phyloP scores from a whole-genome alignment of 371 early-diverging fungal genomes.

The Apophysomyces sp. region DNA sequence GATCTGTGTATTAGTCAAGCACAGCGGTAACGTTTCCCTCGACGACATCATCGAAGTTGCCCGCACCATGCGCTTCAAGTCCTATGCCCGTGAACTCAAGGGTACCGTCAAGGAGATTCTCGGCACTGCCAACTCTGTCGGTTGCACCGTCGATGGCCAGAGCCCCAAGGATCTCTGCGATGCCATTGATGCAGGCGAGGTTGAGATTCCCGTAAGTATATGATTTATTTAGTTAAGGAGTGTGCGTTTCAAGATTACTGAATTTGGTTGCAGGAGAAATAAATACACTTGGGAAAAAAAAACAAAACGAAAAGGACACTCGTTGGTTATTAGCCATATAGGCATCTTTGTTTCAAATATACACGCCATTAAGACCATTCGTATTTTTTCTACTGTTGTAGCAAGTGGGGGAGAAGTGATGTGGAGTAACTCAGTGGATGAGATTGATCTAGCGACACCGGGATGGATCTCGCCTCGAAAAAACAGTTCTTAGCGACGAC shows the following conservation, averaged over 20 bases:
- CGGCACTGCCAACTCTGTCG: conserved; percentile 98
- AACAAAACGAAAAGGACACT: not conserved
- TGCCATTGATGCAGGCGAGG: conserved; percentile 72
- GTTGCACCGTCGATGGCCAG: conserved; percentile 82
- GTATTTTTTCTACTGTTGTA: not conserved
- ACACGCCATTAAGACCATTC: not conserved
- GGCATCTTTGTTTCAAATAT: not conserved
- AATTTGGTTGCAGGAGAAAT: not conserved
- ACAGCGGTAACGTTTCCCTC: conserved; percentile 90
- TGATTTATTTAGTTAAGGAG: not conserved
- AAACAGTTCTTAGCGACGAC: no score
- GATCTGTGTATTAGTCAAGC: conserved; percentile 63
- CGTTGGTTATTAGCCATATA: not conserved
- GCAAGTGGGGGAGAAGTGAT: no score
- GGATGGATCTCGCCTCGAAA: no score
- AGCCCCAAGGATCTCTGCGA: conserved; percentile 48
- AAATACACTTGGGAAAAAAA: not conserved
- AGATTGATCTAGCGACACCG: no score
- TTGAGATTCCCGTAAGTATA: conserved; percentile 78
- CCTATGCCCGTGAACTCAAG: conserved; percentile 80
- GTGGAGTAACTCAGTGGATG: no score
- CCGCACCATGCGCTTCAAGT: conserved; percentile 94
- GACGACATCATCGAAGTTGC: conserved; percentile 97
- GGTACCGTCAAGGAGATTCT: conserved; percentile 99
- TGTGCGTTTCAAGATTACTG: not conserved